phyloP scores from a whole-genome alignment of 2,329 filamentous ascomycete genomes.

The Fragosphaeria purpurea region DNA sequence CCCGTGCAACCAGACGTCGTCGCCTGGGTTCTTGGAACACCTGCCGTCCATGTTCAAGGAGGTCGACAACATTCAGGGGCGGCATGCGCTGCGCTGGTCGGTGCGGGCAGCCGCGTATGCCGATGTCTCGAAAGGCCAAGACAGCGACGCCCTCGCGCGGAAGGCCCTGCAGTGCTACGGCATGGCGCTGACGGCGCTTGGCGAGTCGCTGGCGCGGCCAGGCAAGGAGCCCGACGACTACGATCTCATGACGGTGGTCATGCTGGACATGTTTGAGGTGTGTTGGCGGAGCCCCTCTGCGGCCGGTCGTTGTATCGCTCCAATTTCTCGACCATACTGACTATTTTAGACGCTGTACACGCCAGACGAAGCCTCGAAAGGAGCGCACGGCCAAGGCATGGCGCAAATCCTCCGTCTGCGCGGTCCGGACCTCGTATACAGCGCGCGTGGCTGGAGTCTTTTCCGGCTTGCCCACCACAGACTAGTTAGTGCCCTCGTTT shows the following conservation, averaged over 20 bases:
- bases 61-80: slow-evolving; percentile 24
- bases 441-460: slow-evolving; percentile 27
- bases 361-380: slow-evolving; percentile 15
- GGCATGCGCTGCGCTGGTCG: slow-evolving; percentile 27
- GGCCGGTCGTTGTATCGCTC: not conserved
- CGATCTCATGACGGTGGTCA: slow-evolving; percentile 29
- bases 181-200: slow-evolving; percentile 23
- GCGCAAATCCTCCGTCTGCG: slow-evolving; percentile 28
- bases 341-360: slow-evolving; percentile 22
- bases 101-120: slow-evolving; percentile 27
- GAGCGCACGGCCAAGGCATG: slow-evolving; percentile 29
- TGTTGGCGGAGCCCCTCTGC: not conserved
- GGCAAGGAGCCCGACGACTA: slow-evolving; percentile 27
- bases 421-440: slow-evolving; percentile 24
- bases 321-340: too few species aligned
- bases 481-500: slow-evolving; percentile 11
- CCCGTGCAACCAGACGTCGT: slow-evolving; percentile 25
- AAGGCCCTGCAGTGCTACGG: slow-evolving; percentile 26
- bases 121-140: slow-evolving; percentile 19
- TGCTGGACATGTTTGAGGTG: slow-evolving; percentile 31
- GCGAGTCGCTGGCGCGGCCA: slow-evolving; percentile 20
- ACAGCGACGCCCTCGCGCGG: slow-evolving; percentile 12
- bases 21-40: slow-evolving; percentile 29
- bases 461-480: slow-evolving; percentile 30
- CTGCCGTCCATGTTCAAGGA: slow-evolving; percentile 27